Evolutionary conservation across 257 asterid genomes (phyloP), one percentile per base, ranked within the genome.

Genomic region (Solanum neorickii): DNA sequence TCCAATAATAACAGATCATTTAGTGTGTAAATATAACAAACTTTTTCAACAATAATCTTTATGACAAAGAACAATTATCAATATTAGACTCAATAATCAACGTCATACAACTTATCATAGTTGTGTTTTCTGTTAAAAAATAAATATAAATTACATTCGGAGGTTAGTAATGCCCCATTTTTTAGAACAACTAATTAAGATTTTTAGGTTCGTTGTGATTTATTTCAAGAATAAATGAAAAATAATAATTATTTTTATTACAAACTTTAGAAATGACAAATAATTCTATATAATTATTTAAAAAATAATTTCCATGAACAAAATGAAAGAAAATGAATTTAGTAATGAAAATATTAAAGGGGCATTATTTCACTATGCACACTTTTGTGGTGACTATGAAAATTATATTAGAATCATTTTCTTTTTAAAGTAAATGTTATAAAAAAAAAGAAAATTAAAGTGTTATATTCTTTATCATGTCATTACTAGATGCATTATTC

Each of bases 311-410:
- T 66, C 46, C 49, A 83, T 90, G 92, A 88, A 47, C 15, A 13
- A 31, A 37, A 37, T 65, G 16, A 62, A 62, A 83, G 3, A 85
- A 86, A 82, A 94, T 91, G 93, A 93, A 92, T 92, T 88, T 94
- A 60, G 87, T 87, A 18, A 89, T 88, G 75, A 93, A 95, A 89
- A 88, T 96, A 86, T 47, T 94, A 5, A 94, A 7, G 97, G 98
- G 39, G 74, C 47, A 29, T 68, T 92, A 10, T 94, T 96, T 89
- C 82, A 91, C 69, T 60, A 60, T 60, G 29, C 1, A 60, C 29
- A 23, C 69, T 60, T 60, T 60, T 23, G 29, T 23, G 5, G 69
- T 60, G 29, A 21, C 7, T 23, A 60, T 23, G 69, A 21, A 60
- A 60, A 60, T 23, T 60, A n/a, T 9, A 60, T 10, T 60, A 23